Conservation (phyloP, 768 basidiomycete species). For the Mycena vulgaris region DNA sequence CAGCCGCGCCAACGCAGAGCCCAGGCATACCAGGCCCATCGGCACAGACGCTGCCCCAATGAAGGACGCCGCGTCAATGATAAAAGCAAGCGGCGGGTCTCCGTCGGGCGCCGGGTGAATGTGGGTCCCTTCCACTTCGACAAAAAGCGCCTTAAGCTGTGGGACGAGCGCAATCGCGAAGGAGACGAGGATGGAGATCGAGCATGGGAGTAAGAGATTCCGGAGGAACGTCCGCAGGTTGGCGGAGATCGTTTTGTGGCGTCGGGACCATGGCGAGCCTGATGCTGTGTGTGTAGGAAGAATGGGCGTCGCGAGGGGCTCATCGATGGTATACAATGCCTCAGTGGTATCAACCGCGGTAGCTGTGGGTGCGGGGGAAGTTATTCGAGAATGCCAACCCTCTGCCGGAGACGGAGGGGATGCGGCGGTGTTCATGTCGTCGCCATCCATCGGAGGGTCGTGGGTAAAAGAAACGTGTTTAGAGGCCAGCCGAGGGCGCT, state of each 20-base stretch:
- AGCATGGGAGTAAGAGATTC: constrained; percentile 54
- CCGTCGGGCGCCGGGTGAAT: constrained; percentile 75
- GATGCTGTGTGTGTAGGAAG: constrained; percentile 1
- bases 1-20: constrained; percentile 69
- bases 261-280: neutral
- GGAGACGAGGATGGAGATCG: constrained; percentile 57
- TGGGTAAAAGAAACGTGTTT: constrained; percentile 26
- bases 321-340: neutral
- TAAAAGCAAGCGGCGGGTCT: constrained; percentile 73
- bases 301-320: neutral
- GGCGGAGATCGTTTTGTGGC: constrained; percentile 2
- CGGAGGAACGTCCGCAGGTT: constrained; percentile 37
- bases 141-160: constrained; percentile 65
- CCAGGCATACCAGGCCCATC: constrained; percentile 72
- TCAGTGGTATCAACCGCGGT: constrained; percentile 16
- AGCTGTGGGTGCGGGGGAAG: constrained; percentile 23
- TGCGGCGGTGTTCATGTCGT: neutral
- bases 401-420: neutral
- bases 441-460: neutral
- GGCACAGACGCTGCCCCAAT: constrained; percentile 77
- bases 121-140: constrained; percentile 57
- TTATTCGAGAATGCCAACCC: constrained; percentile 20
- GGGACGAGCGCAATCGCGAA: constrained; percentile 30
- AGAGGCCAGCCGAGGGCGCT: neutral
- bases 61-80: constrained; percentile 71